Evolutionary conservation across 345 rosid genomes (phyloP).

Genomic region (Dimocarpus longan): DNA sequence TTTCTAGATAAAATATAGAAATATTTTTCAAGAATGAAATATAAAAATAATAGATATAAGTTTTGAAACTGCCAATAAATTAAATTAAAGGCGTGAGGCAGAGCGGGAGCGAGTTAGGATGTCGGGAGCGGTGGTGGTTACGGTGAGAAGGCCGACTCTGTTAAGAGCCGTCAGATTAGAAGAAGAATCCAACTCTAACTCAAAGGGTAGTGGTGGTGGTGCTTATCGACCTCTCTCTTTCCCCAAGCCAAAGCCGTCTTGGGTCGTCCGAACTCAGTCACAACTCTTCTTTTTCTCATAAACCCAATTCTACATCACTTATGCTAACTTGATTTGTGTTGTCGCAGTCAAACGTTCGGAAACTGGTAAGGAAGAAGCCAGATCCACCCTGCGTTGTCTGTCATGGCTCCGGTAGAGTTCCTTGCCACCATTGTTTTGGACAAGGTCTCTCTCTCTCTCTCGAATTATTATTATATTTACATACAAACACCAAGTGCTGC

Average conservation of each 20-base stretch:
- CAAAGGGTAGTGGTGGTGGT: not conserved
- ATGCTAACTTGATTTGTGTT: not conserved
- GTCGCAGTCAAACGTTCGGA: constrained; percentile 57
- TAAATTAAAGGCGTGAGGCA: not conserved
- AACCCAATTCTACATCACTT: not conserved
- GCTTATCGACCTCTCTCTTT: constrained; percentile 35
- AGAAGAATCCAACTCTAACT: constrained; percentile 23
- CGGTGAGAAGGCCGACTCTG: constrained; percentile 16
- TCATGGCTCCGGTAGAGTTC: constrained; percentile 64
- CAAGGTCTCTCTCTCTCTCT: constrained; percentile 45
- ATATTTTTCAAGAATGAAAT: too few species aligned
- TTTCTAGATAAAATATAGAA: too few species aligned
- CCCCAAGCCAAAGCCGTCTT: constrained; percentile 52
- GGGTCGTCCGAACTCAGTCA: constrained; percentile 57
- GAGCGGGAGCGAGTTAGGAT: not conserved
- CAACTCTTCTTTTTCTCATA: not conserved
- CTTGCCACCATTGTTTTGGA: constrained; percentile 65
- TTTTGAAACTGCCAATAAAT: not conserved
- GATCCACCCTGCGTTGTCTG: constrained; percentile 72
- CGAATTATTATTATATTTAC: too few species aligned
- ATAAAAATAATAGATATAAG: not conserved
- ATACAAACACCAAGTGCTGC: too few species aligned
- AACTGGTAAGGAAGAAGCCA: constrained; percentile 39
- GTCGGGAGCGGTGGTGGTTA: constrained; percentile 21
- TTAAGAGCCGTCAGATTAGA: constrained; percentile 20